Conservation (phyloP, 768 basidiomycete genomes). For the Gelatoporia subvermispora region DNA sequence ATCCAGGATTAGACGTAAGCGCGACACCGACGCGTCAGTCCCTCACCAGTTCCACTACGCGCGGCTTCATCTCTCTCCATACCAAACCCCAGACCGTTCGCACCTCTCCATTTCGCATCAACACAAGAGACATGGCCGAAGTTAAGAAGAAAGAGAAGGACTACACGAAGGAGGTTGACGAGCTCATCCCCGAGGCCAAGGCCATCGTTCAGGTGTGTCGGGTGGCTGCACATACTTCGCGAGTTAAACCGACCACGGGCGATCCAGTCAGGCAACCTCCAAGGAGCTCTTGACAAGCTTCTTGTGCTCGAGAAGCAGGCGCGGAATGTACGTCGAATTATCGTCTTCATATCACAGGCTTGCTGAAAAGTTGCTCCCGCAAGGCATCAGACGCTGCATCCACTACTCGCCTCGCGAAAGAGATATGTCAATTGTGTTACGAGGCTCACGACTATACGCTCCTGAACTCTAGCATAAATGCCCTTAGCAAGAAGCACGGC, state of each 20-base stretch:
- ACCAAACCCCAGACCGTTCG: slow-evolving; percentile 5
- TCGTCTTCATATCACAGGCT: slow-evolving; percentile 1
- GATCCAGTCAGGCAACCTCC: slow-evolving; percentile 69
- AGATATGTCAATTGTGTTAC: slow-evolving; percentile 68
- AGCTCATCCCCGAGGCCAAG: slow-evolving; percentile 64
- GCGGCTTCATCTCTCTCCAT: slow-evolving; percentile 1
- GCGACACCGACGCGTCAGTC: slow-evolving; percentile 31
- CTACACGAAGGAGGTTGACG: slow-evolving; percentile 78
- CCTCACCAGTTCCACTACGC: slow-evolving; percentile 12
- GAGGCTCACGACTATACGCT: slow-evolving; percentile 63
- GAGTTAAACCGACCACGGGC: neutral
- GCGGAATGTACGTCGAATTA: slow-evolving; percentile 64
- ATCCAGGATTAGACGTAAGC: slow-evolving; percentile 16
- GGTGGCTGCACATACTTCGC: slow-evolving; percentile 8
- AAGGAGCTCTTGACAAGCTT: slow-evolving; percentile 87
- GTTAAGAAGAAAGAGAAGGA: slow-evolving; percentile 85
- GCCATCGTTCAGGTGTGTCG: slow-evolving; percentile 63
- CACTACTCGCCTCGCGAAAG: slow-evolving; percentile 81
- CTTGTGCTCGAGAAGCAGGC: slow-evolving; percentile 91
- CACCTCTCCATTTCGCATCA: slow-evolving; percentile 22
- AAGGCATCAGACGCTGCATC: slow-evolving; percentile 91
- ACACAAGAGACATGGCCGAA: slow-evolving; percentile 61
- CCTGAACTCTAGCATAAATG: slow-evolving; percentile 62
- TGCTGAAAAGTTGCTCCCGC: slow-evolving; percentile 1
- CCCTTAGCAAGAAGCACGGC: slow-evolving; percentile 93